A percentile compares a stretch with the other conserved stretches of the same genome.
Conservation (phyloP, 1,139 yeast species). For the Kluyveromyces marxianus region DNA sequence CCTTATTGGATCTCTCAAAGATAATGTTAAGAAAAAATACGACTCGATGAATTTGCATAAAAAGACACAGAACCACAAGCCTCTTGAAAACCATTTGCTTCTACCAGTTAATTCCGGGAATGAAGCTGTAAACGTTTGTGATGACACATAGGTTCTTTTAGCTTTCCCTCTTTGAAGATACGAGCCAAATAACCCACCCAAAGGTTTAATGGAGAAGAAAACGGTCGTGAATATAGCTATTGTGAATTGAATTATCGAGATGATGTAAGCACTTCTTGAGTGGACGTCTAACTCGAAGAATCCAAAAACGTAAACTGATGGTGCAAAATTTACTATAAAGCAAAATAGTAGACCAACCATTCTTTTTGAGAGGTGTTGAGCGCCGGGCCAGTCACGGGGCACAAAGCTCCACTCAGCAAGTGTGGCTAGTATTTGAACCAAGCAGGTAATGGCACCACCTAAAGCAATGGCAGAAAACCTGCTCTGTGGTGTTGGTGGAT, state of each 20-base stretch:
- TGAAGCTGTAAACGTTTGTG: constrained; percentile 44
- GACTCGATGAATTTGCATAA: constrained; percentile 72
- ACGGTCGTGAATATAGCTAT: constrained; percentile 54
- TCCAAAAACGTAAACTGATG: constrained; percentile 55
- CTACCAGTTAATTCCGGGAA: constrained; percentile 48
- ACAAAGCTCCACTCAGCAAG: constrained; percentile 57
- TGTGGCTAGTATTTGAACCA: constrained; percentile 57
- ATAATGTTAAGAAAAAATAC: constrained; percentile 69
- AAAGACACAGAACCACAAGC: constrained; percentile 64
- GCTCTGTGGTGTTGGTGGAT: constrained; percentile 59
- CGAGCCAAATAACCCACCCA: constrained; percentile 44
- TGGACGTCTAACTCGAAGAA: constrained; percentile 45
- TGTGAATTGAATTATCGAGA: constrained; percentile 53
- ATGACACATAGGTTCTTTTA: constrained; percentile 33
- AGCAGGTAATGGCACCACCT: constrained; percentile 65
- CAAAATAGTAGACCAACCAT: constrained; percentile 39
- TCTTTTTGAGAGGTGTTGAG: constrained; percentile 42
- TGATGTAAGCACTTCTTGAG: constrained; percentile 41
- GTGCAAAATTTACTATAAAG: constrained; percentile 45
- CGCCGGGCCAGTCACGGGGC: constrained; percentile 66
- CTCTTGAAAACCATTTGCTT: constrained; percentile 48
- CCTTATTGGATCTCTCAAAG: constrained; percentile 71
- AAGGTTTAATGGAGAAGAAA: constrained; percentile 55
- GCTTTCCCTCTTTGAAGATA: constrained; percentile 31
- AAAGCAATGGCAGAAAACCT: constrained; percentile 56